Percentiles rank a stretch among this genome's conserved stretches.
Evolutionary conservation across 2,329 filamentous ascomycete species (phyloP).

Genomic region (Coniella vitis): DNA sequence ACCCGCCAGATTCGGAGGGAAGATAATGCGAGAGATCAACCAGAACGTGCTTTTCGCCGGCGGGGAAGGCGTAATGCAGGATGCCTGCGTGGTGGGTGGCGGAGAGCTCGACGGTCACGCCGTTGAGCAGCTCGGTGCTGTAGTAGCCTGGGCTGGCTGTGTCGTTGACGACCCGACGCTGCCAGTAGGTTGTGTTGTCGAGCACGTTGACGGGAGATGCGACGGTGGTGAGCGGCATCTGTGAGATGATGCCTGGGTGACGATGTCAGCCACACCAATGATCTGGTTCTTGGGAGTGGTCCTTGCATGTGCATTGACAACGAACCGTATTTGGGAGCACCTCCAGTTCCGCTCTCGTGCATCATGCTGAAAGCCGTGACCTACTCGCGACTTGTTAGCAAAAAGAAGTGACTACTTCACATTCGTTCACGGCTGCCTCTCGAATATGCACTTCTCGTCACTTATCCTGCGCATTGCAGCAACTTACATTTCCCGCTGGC

Average conservation of each 20-base stretch:
- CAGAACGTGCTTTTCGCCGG: conserved; percentile 33
- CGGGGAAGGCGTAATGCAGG: conserved; percentile 44
- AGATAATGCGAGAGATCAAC: conserved; percentile 43
- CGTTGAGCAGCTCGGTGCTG: conserved; percentile 41
- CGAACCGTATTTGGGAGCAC: conserved; percentile 49
- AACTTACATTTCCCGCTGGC: conserved; percentile 32
- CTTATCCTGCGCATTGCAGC: too few relatives aligned
- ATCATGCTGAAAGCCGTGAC: conserved; percentile 43
- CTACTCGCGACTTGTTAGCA: not conserved
- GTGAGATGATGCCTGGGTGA: conserved; percentile 32
- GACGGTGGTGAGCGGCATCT: conserved; percentile 37
- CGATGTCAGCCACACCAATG: not conserved
- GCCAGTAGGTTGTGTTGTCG: conserved; percentile 43
- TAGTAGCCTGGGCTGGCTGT: conserved; percentile 47
- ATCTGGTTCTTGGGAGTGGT: not conserved
- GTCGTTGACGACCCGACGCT: conserved; percentile 31
- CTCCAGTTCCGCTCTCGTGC: conserved; percentile 51
- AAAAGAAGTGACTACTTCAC: too few relatives aligned
- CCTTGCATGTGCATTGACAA: too few relatives aligned
- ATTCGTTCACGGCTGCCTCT: too few relatives aligned
- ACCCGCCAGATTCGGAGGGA: conserved; percentile 35
- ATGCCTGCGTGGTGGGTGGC: conserved; percentile 44
- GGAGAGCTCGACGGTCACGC: conserved; percentile 40
- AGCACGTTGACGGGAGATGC: conserved; percentile 36
- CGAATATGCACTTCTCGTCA: too few relatives aligned